Conservation (phyloP, 1,284 basidiomycete species). For the Trichosporon inkin region DNA sequence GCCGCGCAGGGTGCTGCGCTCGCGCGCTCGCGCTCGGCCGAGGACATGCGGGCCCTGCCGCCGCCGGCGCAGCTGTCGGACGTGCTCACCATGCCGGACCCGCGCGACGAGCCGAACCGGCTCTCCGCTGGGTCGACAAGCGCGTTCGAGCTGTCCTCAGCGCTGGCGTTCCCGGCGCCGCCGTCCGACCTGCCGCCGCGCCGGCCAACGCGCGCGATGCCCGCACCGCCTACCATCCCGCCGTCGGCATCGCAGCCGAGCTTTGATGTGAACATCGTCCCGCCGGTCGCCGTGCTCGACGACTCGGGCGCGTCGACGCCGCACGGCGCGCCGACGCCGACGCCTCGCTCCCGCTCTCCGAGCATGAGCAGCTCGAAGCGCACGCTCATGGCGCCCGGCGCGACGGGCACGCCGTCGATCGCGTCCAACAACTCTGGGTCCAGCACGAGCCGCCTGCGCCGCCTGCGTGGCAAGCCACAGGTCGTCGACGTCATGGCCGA, state of each 20-base stretch:
- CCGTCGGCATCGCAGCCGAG: background rate
- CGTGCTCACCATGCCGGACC: background rate
- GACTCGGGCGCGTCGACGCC: background rate
- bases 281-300: background rate
- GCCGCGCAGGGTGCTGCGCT: slow-evolving; percentile 11
- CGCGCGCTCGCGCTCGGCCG: slow-evolving; percentile 13
- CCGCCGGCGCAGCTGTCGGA: background rate
- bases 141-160: background rate
- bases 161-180: slow-evolving; percentile 18
- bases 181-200: slow-evolving; percentile 18
- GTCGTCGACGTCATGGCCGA: slow-evolving; percentile 32
- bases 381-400: background rate
- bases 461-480: slow-evolving; percentile 22
- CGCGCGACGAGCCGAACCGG: background rate
- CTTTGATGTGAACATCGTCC: background rate
- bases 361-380: slow-evolving; percentile 6
- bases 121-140: background rate
- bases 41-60: background rate
- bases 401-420: background rate
- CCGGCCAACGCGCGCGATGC: background rate
- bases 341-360: background rate
- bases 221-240: background rate
- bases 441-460: slow-evolving; percentile 14
- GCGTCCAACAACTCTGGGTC: slow-evolving; percentile 8
- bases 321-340: slow-evolving; percentile 5